Conservation (phyloP, 2,329 filamentous ascomycete genomes). For the Nemania serpens region DNA sequence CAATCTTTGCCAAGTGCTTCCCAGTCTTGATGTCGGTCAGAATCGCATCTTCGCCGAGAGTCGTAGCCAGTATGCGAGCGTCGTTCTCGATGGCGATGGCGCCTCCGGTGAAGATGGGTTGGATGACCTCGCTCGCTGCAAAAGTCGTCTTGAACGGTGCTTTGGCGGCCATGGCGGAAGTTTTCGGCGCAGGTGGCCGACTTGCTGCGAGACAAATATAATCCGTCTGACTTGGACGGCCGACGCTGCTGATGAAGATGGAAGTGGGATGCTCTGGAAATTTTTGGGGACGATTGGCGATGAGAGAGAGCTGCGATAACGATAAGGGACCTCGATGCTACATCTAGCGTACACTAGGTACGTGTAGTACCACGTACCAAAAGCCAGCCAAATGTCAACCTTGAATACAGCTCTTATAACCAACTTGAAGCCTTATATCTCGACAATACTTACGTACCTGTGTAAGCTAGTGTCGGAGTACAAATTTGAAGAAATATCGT, state of each 20-base stretch:
- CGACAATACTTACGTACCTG: no score
- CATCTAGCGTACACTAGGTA: not conserved
- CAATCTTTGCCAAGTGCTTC: conserved; percentile 79
- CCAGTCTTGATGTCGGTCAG: conserved; percentile 85
- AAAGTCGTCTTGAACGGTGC: conserved; percentile 83
- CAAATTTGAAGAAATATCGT: no score
- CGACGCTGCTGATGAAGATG: conserved; percentile 13
- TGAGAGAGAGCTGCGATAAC: conserved; percentile 29
- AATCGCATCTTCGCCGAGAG: conserved; percentile 88
- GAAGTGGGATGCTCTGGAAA: conserved; percentile 27
- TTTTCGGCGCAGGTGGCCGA: conserved; percentile 6
- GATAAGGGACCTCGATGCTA: conserved; percentile 21
- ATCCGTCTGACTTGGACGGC: conserved; percentile 6
- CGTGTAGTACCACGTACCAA: not conserved
- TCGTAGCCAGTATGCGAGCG: conserved; percentile 83
- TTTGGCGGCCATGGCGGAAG: conserved; percentile 61
- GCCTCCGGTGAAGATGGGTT: conserved; percentile 93
- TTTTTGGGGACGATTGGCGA: conserved; percentile 32
- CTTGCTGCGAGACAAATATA: conserved; percentile 1
- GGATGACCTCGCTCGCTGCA: conserved; percentile 78
- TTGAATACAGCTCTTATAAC: no score
- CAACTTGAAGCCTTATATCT: no score
- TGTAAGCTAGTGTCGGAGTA: no score
- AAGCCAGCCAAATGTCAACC: no score
- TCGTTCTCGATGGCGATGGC: conserved; percentile 81